Conservation (phyloP, 1,139 yeast species). For the Wickerhamomyces sp. region DNA sequence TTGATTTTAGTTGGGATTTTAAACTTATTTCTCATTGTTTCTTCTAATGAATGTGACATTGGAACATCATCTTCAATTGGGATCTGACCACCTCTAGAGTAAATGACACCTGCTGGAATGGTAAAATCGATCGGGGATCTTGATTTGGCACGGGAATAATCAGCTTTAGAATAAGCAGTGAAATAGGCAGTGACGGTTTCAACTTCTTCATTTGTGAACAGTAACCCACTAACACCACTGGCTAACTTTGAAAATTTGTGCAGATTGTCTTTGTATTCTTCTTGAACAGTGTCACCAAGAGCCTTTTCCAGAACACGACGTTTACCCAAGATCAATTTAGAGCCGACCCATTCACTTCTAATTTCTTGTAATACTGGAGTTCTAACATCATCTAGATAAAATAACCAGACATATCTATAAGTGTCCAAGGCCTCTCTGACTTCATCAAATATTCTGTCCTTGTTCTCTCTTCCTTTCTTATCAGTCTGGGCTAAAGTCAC, state of each 20-base stretch:
- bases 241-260: conserved; percentile 56
- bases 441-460: conserved; percentile 86
- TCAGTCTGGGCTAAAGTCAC: conserved; percentile 96
- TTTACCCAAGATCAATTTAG: conserved; percentile 84
- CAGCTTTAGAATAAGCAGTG: conserved; percentile 68
- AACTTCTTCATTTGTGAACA: conserved; percentile 83
- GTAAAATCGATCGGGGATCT: conserved; percentile 77
- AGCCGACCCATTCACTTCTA: conserved; percentile 88
- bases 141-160: conserved; percentile 86
- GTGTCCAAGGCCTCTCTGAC: conserved; percentile 77
- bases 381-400: conserved; percentile 87
- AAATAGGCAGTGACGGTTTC: conserved; percentile 84
- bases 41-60: conserved; percentile 92
- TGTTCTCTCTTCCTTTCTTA: conserved; percentile 90
- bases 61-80: conserved; percentile 92
- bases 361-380: conserved; percentile 93
- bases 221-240: conserved; percentile 77
- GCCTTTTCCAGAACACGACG: conserved; percentile 92
- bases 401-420: conserved; percentile 76
- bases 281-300: conserved; percentile 79
- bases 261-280: conserved; percentile 84
- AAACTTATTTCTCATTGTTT: conserved; percentile 79
- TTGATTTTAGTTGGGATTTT: conserved; percentile 91
- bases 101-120: conserved; percentile 85
- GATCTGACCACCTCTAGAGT: conserved; percentile 93